Evolutionary conservation across 2,329 filamentous ascomycete genomes (phyloP).

Genomic region (Cercospora zeae-maydis): DNA sequence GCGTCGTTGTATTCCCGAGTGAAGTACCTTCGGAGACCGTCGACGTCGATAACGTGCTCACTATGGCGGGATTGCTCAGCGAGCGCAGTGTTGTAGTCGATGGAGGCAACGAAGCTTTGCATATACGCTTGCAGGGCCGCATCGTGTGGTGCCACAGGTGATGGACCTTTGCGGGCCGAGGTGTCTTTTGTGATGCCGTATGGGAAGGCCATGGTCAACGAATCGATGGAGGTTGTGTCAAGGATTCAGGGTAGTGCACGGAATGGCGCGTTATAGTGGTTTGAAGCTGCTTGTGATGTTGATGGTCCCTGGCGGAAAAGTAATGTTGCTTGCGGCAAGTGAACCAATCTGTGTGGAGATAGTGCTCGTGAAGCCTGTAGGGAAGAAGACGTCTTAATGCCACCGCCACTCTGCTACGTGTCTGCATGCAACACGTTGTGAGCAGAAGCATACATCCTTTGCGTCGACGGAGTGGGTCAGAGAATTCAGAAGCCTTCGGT

Average conservation of each 20-base stretch:
- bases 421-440: too few relatives aligned
- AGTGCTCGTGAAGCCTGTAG: background rate
- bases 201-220: background rate
- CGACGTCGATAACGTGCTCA: background rate
- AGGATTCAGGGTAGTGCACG: background rate
- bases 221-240: background rate
- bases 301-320: background rate
- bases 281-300: background rate
- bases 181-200: background rate
- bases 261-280: background rate
- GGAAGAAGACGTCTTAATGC: too few relatives aligned
- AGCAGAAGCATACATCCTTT: too few relatives aligned
- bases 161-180: background rate
- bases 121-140: conserved; percentile 1
- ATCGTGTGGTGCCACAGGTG: background rate
- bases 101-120: background rate
- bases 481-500: too few relatives aligned
- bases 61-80: background rate
- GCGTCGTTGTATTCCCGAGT: background rate
- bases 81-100: background rate
- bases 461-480: too few relatives aligned
- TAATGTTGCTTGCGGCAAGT: background rate
- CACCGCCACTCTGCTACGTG: too few relatives aligned
- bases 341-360: background rate
- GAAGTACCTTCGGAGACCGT: background rate